phyloP scores from a whole-genome alignment of 108 stramenopile genomes.

The Fistulifera pelliculosa region DNA sequence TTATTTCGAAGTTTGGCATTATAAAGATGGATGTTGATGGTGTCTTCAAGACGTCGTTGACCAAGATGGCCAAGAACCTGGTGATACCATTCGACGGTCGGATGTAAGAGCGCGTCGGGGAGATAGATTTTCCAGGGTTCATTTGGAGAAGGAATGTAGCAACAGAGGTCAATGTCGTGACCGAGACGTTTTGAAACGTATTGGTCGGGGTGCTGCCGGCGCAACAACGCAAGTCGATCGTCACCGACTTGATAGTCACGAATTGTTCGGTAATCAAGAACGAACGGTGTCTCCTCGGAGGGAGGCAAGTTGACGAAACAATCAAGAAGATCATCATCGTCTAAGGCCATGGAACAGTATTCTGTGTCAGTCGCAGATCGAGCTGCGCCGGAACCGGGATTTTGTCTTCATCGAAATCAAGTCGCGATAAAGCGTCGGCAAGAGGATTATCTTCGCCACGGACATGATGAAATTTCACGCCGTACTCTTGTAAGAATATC shows the following conservation, averaged over 20 bases:
- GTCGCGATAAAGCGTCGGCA: constrained; percentile 13
- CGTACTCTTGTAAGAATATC: constrained; percentile 31
- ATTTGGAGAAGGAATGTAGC: constrained; percentile 3
- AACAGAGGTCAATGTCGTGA: background rate
- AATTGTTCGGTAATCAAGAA: background rate
- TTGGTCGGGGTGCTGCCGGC: no score
- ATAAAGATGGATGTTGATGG: constrained; percentile 8
- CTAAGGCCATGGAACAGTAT: background rate
- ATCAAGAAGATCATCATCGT: constrained; percentile 1
- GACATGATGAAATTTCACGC: constrained; percentile 20
- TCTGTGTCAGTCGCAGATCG: background rate
- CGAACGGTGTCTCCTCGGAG: no score
- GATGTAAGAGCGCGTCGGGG: constrained; percentile 8
- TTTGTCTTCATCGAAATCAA: constrained; percentile 1
- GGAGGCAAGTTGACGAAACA: constrained; percentile 3
- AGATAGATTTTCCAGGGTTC: constrained; percentile 24
- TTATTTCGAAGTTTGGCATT: background rate
- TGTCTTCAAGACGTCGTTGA: constrained; percentile 2
- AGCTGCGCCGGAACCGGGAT: background rate
- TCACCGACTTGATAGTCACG: no score
- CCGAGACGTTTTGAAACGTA: no score
- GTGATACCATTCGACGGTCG: constrained; percentile 23
- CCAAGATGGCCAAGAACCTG: constrained; percentile 21
- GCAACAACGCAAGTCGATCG: no score
- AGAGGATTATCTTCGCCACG: constrained; percentile 32